phyloP scores from a whole-genome alignment of 1,284 basidiomycete species.

The Tranzscheliella williamsii region DNA sequence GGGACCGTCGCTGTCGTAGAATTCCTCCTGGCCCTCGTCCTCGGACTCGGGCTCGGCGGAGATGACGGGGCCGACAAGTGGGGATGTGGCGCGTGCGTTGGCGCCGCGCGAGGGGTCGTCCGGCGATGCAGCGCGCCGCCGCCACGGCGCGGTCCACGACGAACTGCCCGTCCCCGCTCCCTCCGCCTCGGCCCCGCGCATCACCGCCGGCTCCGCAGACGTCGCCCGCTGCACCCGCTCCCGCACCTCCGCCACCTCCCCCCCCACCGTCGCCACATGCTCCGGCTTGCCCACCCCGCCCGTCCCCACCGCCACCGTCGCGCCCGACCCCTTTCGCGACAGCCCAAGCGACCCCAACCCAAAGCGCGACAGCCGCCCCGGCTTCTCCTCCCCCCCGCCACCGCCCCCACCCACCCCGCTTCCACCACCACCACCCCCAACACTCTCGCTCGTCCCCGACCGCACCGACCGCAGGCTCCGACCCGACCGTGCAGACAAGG shows the following conservation, averaged over 20 bases:
- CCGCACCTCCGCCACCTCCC: background rate
- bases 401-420: slow-evolving; percentile 1
- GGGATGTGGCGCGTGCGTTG: slow-evolving; percentile 21
- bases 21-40: slow-evolving; percentile 37
- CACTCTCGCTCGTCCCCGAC: slow-evolving; percentile 27
- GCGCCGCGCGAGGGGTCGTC: background rate
- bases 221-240: slow-evolving; percentile 4
- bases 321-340: slow-evolving; percentile 8
- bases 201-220: slow-evolving; percentile 15
- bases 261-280: slow-evolving; percentile 1
- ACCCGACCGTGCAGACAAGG: slow-evolving; percentile 87
- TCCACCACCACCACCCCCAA: slow-evolving; percentile 11
- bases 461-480: slow-evolving; percentile 19
- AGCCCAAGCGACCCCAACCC: slow-evolving; percentile 42
- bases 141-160: slow-evolving; percentile 41
- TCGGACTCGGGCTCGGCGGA: slow-evolving; percentile 33
- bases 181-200: background rate
- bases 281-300: background rate
- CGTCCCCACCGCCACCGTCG: too few species aligned
- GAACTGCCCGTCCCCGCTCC: background rate
- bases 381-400: slow-evolving; percentile 10
- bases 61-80: slow-evolving; percentile 41
- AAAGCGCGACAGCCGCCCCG: slow-evolving; percentile 33
- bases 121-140: slow-evolving; percentile 32
- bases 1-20: slow-evolving; percentile 24